A percentile compares a stretch with the other conserved stretches of the same genome.
Conservation (phyloP, 1,284 basidiomycete genomes). For the Boletus hoseneyae region DNA sequence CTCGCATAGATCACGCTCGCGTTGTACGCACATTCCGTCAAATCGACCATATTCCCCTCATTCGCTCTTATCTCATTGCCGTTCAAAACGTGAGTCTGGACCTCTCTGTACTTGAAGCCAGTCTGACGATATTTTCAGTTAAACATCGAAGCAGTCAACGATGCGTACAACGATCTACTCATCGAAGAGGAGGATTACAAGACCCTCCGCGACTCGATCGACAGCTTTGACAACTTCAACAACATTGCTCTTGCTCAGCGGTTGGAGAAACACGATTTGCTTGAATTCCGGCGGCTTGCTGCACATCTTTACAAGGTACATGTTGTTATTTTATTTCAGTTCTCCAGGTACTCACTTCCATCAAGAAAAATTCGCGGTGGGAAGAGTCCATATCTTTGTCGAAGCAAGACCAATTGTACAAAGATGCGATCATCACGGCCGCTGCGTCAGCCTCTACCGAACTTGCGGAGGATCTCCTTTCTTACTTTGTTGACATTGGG, state of each 20-base stretch:
- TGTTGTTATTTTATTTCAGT: neutral
- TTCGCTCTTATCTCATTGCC: constrained; percentile 94
- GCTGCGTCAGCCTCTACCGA: constrained; percentile 77
- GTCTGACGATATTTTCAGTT: constrained; percentile 46
- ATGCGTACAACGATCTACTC: constrained; percentile 93
- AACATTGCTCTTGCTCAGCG: constrained; percentile 84
- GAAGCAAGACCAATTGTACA: constrained; percentile 95
- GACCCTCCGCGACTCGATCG: constrained; percentile 92
- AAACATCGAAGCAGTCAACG: constrained; percentile 96
- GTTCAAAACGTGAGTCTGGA: constrained; percentile 79
- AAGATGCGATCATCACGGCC: constrained; percentile 94
- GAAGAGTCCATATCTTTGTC: constrained; percentile 93
- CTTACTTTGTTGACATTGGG: constrained; percentile 95
- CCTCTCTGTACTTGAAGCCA: no score
- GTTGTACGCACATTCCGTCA: constrained; percentile 96
- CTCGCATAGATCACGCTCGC: constrained; percentile 91
- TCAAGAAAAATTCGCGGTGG: constrained; percentile 89
- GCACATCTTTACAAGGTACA: constrained; percentile 91
- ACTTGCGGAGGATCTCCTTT: constrained; percentile 90
- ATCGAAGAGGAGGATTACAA: constrained; percentile 99
- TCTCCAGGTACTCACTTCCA: constrained; percentile 4
- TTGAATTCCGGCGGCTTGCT: constrained; percentile 94
- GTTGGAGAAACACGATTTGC: constrained; percentile 86
- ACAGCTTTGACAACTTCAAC: constrained; percentile 98
- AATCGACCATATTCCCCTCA: constrained; percentile 93